Evolutionary conservation across 2,329 filamentous ascomycete species (phyloP).

Genomic region (Pseudogymnoascus sp.): DNA sequence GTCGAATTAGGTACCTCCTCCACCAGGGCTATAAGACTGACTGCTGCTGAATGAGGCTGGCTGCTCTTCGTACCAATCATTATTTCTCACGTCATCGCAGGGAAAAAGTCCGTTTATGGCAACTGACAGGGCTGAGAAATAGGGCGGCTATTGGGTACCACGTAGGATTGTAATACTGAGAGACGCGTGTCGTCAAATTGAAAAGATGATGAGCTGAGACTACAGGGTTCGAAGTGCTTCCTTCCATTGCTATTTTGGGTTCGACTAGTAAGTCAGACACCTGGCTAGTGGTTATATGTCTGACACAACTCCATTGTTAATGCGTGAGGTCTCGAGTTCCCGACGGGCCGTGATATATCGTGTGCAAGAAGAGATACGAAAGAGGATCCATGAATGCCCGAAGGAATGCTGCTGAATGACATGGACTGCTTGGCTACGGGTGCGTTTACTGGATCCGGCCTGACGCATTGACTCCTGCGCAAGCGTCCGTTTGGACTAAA

Average conservation of each 20-base stretch:
- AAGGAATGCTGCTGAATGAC: background rate
- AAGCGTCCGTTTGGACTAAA: slow-evolving; percentile 7
- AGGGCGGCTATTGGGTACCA: slow-evolving; percentile 4
- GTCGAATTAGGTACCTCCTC: slow-evolving; percentile 42
- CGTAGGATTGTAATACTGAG: slow-evolving; percentile 6
- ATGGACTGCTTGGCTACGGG: background rate
- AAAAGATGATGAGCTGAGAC: slow-evolving; percentile 8
- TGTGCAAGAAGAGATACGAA: background rate
- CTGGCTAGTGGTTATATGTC: background rate
- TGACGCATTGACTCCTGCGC: slow-evolving; percentile 5
- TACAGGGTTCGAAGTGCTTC: background rate
- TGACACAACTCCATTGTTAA: slow-evolving; percentile 2
- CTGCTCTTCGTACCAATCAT: background rate
- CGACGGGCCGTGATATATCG: background rate
- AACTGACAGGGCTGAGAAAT: background rate
- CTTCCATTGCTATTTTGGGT: background rate
- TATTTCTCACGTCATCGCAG: background rate
- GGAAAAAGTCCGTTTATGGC: background rate
- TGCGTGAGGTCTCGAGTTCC: background rate
- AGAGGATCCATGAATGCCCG: background rate
- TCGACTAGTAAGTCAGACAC: background rate
- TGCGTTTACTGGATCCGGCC: background rate
- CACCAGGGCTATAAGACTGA: slow-evolving; percentile 41
- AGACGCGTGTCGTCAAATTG: slow-evolving; percentile 4
- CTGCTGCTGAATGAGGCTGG: background rate